Evolutionary conservation across 495 filamentous ascomycete genomes (phyloP).

Genomic region (Penicillium argentinense): DNA sequence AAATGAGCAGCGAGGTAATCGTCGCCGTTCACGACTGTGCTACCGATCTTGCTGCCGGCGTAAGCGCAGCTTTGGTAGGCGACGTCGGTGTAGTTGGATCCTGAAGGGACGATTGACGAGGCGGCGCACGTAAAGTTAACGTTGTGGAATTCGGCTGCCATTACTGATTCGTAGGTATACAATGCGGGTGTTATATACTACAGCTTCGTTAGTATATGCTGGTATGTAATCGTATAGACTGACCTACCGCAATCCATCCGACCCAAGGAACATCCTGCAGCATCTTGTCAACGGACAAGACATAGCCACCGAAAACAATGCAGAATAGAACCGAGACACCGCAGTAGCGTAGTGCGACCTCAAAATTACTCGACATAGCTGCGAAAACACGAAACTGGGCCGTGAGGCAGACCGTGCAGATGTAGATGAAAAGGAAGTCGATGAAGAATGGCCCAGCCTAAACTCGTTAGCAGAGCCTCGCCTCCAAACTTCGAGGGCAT

Average conservation of each 20-base stretch:
- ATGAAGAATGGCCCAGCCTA: conserved; percentile 54
- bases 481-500: neutral
- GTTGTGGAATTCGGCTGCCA: conserved; percentile 56
- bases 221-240: neutral
- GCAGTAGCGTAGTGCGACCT: conserved; percentile 38
- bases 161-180: conserved; percentile 66
- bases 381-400: conserved; percentile 47
- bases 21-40: conserved; percentile 49
- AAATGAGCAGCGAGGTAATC: conserved; percentile 54
- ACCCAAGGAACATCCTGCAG: conserved; percentile 40
- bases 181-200: conserved; percentile 63
- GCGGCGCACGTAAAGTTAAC: conserved; percentile 46
- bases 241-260: conserved; percentile 36
- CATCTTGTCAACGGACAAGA: conserved; percentile 37
- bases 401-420: conserved; percentile 53
- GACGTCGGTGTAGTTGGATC: conserved; percentile 48
- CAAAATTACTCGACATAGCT: conserved; percentile 39
- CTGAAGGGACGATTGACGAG: conserved; percentile 56
- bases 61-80: conserved; percentile 62
- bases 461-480: neutral
- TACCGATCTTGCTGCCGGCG: conserved; percentile 48
- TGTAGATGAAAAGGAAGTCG: conserved; percentile 53
- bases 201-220: neutral
- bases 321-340: conserved; percentile 35
- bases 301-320: conserved; percentile 40